Conservation (phyloP, 192 early-diverging fungal species). For the Entomortierella lignicola region DNA sequence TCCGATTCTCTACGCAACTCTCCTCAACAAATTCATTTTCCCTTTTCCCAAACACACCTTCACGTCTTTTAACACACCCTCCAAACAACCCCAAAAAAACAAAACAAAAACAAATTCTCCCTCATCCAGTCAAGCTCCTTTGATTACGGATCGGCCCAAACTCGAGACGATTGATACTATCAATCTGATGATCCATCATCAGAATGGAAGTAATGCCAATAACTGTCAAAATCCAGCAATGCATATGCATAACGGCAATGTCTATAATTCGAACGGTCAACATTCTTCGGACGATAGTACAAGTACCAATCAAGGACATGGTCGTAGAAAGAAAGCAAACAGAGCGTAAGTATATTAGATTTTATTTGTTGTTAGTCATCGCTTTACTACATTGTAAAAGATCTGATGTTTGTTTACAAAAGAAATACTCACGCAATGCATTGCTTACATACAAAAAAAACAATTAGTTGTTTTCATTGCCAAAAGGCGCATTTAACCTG, state of each 20-base stretch:
- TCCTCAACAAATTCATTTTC: background rate
- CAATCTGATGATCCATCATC: conserved; percentile 49
- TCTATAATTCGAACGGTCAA: conserved; percentile 3
- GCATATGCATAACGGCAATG: conserved; percentile 3
- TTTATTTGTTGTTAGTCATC: too few species aligned
- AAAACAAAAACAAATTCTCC: background rate
- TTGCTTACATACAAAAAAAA: too few species aligned
- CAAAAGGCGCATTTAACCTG: conserved; percentile 84
- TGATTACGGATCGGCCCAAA: conserved; percentile 51
- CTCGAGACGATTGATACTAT: conserved; percentile 53
- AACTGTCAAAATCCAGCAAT: background rate
- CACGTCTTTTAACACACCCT: background rate
- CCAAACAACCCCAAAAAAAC: background rate
- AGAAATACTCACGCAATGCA: too few species aligned
- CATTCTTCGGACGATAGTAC: conserved; percentile 11
- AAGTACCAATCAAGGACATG: conserved; percentile 5
- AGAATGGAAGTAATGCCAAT: conserved; percentile 10
- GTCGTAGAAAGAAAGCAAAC: conserved; percentile 64
- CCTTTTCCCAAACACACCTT: background rate
- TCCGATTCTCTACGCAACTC: background rate
- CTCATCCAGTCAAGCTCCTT: conserved; percentile 35
- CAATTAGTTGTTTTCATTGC: conserved; percentile 77
- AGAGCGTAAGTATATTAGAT: conserved; percentile 60
- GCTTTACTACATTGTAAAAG: too few species aligned
- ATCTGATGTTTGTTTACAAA: too few species aligned